A percentile compares a stretch with the other conserved stretches of the same genome.
These are phyloP conservation scores for Sarocladiaceae sp. DNA, from an alignment of 2,329 filamentous ascomycete species.

Conservation along the genomic window DNA sequence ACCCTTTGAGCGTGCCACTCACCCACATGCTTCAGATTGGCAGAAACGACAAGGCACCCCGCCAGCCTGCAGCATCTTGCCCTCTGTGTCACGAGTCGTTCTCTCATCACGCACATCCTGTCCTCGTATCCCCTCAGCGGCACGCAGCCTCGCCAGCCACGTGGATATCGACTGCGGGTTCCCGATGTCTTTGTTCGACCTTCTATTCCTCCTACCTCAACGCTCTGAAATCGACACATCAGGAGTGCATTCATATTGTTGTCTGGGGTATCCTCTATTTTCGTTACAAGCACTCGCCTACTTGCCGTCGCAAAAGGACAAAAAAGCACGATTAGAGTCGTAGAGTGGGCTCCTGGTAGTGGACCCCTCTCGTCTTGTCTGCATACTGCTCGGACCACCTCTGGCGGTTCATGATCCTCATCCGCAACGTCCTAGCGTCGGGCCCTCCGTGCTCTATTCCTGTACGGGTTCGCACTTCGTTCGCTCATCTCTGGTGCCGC, in stretches of 20 bases:
- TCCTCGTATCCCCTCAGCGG: neutral
- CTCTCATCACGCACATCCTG: neutral
- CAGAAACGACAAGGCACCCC: neutral
- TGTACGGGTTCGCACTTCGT: constrained; percentile 1
- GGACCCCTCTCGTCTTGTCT: too few relatives aligned
- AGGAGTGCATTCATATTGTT: too few relatives aligned
- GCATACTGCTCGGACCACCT: neutral
- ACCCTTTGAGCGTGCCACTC: neutral
- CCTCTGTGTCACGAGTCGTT: too few relatives aligned
- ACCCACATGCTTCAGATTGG: constrained; percentile 2
- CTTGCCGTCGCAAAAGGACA: too few relatives aligned
- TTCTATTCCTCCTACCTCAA: too few relatives aligned
- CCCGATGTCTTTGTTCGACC: neutral
- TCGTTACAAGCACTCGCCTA: too few relatives aligned
- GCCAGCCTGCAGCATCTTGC: constrained; percentile 2
- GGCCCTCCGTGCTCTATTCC: constrained; percentile 8
- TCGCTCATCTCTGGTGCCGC: neutral
- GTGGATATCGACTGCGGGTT: neutral
- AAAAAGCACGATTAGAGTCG: too few relatives aligned
- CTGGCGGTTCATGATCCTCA: neutral
- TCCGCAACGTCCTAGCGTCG: neutral
- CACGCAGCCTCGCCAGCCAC: neutral
- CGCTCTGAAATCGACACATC: too few relatives aligned
- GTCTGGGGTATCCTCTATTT: too few relatives aligned
- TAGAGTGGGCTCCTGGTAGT: too few relatives aligned